Evolutionary conservation across 169 alveolate genomes (phyloP).

Genomic region (Cryptosporidium canis): DNA sequence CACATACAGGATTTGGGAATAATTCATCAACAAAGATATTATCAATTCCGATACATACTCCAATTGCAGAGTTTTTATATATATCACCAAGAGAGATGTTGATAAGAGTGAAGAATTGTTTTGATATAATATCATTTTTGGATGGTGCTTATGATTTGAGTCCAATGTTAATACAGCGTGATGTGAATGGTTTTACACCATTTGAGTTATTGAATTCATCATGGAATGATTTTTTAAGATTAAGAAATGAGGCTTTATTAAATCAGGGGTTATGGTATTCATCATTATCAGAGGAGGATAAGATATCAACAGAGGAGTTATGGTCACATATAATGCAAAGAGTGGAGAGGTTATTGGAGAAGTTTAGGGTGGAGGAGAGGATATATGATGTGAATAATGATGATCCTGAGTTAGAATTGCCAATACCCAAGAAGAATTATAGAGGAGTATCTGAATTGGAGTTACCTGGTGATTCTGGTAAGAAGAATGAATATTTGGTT

Average conservation of each 20-base stretch:
- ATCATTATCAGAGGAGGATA: conserved; percentile 65
- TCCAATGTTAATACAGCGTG: conserved; percentile 46
- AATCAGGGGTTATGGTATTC: conserved; percentile 70
- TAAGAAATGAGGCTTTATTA: conserved; percentile 54
- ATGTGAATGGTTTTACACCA: conserved; percentile 51
- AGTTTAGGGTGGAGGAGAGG: not conserved
- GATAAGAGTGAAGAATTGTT: conserved; percentile 29
- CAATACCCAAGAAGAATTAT: conserved; percentile 22
- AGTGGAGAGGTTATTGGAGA: conserved; percentile 44
- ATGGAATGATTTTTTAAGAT: conserved; percentile 53
- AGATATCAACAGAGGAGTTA: conserved; percentile 48
- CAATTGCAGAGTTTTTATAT: conserved; percentile 46
- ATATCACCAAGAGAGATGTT: conserved; percentile 72
- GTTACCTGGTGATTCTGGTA: not conserved
- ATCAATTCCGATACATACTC: conserved; percentile 69
- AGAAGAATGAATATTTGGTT: conserved; percentile 6
- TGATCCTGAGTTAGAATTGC: conserved; percentile 52
- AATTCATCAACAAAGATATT: conserved; percentile 44
- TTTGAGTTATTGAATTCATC: conserved; percentile 44
- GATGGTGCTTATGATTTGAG: conserved; percentile 18
- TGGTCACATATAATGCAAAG: conserved; percentile 72
- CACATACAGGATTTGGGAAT: conserved; percentile 69
- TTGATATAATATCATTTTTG: conserved; percentile 49
- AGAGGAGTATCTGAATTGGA: conserved; percentile 33
- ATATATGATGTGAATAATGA: conserved; percentile 48